Base-by-base conservation (phyloP, 495 filamentous ascomycete genomes). In the Durotheca rogersii region DNA sequence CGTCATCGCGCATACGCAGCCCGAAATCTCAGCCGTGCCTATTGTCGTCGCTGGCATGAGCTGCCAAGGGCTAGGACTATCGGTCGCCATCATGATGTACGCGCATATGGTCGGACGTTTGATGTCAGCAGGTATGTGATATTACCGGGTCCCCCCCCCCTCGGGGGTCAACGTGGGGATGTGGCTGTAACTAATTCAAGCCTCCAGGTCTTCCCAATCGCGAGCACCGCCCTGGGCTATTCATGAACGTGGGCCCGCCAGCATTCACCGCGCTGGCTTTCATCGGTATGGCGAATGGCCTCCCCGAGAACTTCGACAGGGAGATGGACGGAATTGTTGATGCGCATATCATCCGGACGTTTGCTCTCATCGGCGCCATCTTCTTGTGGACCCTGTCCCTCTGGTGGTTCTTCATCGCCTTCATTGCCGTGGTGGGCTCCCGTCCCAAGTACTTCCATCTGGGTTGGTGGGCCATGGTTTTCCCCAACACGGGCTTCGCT, bases 381-480 rank as follows among this genome's bases (percentile, higher is more conserved):
- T 87, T 86, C 51, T 70, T 90, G 1, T 90, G 86, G 86, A 73
- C 78, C 0, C 61, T 89, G 10, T 80, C 78, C 19, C 74, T 89
- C 14, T 89, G 85, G 85, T 89, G 88, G 72, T 88, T 88, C 59
- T 69, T 67, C 23, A 72, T 84, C 4, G 81, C 82, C 0, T 42
- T 74, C 6, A 59, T 83, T 19, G 79, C 77, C 0, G 75, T 79
- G 3, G 43, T 85, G 7, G 60, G 59, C 7, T 72, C 74, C 4
- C 70, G 72, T 17, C 75, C 73, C 7, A 74, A 74, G 48, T 66
- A 55, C 59, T 82, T 79, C 56, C 75, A 78, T 55, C 58, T 82
- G 18, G 72, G 71, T 25, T 82, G 80, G 78, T 82, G 76, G 72
- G 75, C 72, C 1, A 75, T 80, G 60, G 75, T 84, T 4, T 84